These are phyloP conservation scores for Cicer yamashitae DNA, from an alignment of 306 rosid genomes.

Conservation along the genomic window DNA sequence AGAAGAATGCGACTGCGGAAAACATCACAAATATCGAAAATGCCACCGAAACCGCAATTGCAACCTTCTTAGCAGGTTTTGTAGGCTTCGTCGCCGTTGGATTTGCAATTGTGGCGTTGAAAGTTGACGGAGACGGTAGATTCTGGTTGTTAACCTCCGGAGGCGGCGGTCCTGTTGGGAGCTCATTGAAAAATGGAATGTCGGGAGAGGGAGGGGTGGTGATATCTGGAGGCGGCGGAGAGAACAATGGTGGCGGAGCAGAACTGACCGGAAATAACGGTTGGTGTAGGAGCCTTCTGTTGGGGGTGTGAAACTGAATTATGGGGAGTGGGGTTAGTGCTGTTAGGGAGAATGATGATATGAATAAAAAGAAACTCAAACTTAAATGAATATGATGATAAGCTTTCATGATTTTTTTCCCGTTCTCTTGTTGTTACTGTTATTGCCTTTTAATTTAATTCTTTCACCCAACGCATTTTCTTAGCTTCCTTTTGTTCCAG, in stretches of 20 bases:
- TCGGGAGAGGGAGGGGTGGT: conserved; percentile 41
- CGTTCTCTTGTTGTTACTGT: conserved; percentile 1
- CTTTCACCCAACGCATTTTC: conserved; percentile 49
- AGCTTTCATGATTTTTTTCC: conserved; percentile 51
- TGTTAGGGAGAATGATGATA: conserved; percentile 34
- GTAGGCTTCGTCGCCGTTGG: conserved; percentile 69
- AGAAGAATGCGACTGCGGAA: conserved; percentile 73
- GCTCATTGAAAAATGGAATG: conserved; percentile 78
- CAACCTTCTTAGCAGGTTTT: conserved; percentile 66
- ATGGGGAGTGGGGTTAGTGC: background rate
- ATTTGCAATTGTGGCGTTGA: conserved; percentile 51
- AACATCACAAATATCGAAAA: conserved; percentile 80
- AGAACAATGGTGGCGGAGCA: conserved; percentile 61
- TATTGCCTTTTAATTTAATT: conserved; percentile 45
- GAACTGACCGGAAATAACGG: conserved; percentile 69
- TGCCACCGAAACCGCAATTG: conserved; percentile 74
- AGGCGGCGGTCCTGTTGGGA: conserved; percentile 56
- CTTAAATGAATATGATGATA: conserved; percentile 1
- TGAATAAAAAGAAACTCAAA: conserved; percentile 45
- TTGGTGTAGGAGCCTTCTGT: conserved; percentile 78
- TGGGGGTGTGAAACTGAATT: background rate
- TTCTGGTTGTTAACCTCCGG: conserved; percentile 51
- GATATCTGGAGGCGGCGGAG: conserved; percentile 51
- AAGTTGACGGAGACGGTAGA: conserved; percentile 46
- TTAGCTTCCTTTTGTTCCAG: conserved; percentile 38